Conservation (phyloP, 208 protist species). For the Wallacemonas sp. region DNA sequence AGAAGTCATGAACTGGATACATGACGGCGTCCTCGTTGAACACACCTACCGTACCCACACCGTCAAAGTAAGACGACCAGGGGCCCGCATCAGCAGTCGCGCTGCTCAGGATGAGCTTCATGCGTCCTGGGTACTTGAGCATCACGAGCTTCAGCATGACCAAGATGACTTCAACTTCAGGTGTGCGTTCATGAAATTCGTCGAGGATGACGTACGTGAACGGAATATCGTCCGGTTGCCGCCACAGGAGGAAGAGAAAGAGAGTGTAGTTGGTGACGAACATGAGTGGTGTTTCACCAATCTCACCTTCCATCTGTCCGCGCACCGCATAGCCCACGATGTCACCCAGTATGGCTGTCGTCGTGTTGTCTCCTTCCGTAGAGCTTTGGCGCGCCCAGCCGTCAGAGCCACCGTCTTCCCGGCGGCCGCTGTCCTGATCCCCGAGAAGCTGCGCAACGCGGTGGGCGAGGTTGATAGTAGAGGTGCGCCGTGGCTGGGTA, state of each 20-base stretch:
- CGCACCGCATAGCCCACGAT: conserved; percentile 82
- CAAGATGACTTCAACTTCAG: conserved; percentile 92
- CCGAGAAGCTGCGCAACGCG: conserved; percentile 55
- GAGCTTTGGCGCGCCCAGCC: not conserved
- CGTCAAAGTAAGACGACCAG: conserved; percentile 80
- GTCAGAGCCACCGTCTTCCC: not conserved
- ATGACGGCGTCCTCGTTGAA: conserved; percentile 59
- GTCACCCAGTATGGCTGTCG: conserved; percentile 22
- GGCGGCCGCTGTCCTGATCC: conserved; percentile 10
- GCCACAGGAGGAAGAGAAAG: conserved; percentile 74
- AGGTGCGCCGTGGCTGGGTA: conserved; percentile 78
- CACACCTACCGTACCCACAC: conserved; percentile 47
- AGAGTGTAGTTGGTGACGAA: conserved; percentile 90
- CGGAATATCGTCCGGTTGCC: conserved; percentile 40
- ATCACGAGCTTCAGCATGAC: conserved; percentile 85
- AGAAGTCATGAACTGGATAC: conserved; percentile 79
- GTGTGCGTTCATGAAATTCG: conserved; percentile 94
- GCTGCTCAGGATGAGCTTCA: conserved; percentile 88
- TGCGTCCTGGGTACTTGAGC: conserved; percentile 45
- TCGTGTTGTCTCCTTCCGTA: not conserved
- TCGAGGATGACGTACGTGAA: conserved; percentile 93
- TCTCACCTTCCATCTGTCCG: conserved; percentile 64
- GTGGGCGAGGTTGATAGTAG: conserved; percentile 75
- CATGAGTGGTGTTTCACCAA: conserved; percentile 77
- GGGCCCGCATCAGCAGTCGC: conserved; percentile 85